Percentiles rank a stretch among this genome's conserved stretches.
These are phyloP conservation scores for Coffea canephora DNA, from an alignment of 257 asterid genomes.

Conservation along the genomic window DNA sequence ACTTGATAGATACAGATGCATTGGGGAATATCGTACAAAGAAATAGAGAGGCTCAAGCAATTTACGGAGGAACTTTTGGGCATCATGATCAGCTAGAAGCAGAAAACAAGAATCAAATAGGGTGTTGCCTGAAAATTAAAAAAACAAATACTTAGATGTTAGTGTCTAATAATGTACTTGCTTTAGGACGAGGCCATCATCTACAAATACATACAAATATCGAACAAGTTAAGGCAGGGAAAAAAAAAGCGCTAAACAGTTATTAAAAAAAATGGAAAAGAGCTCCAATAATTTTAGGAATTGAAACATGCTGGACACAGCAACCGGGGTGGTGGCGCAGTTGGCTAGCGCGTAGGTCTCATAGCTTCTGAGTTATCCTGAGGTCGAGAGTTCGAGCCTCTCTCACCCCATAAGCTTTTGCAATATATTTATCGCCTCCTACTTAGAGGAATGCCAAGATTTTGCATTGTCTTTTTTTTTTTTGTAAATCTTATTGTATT, in stretches of 20 bases:
- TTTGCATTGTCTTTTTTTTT: background rate
- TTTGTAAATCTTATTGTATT: too few species aligned
- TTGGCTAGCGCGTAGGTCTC: constrained; percentile 99
- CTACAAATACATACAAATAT: too few species aligned
- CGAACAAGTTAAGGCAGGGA: too few species aligned
- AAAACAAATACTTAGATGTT: too few species aligned
- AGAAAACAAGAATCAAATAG: background rate
- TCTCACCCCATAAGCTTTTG: constrained; percentile 1
- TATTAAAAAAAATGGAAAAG: too few species aligned
- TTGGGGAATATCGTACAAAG: background rate
- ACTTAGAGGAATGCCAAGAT: background rate
- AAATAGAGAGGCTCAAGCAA: background rate
- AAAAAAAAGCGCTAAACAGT: too few species aligned
- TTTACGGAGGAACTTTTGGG: background rate
- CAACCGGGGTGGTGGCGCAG: constrained; percentile 91
- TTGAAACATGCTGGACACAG: too few species aligned
- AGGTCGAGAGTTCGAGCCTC: constrained; percentile 27
- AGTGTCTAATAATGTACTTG: too few species aligned
- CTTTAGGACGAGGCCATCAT: too few species aligned
- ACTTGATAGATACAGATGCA: background rate
- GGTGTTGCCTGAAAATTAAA: constrained; percentile 19
- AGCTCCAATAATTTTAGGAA: too few species aligned
- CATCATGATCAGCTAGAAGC: background rate
- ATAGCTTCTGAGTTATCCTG: constrained; percentile 22
- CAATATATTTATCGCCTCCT: too few species aligned